phyloP scores from a whole-genome alignment of 2,329 filamentous ascomycete genomes.

The Graphiopsis chlorocephala region DNA sequence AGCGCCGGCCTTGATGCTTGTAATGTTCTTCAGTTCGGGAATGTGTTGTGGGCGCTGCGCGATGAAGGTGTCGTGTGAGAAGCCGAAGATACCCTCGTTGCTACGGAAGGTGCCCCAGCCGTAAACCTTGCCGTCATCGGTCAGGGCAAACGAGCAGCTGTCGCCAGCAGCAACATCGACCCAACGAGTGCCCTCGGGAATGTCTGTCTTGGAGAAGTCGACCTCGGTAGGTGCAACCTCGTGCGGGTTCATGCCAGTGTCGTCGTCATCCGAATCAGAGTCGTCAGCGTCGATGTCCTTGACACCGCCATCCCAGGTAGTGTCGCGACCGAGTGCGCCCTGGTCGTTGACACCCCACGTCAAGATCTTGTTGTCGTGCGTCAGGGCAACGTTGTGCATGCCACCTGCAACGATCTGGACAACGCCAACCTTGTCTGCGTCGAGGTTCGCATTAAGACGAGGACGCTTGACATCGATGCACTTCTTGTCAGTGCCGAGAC shows the following conservation, averaged over 20 bases:
- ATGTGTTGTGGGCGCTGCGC: conserved; percentile 56
- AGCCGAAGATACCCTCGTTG: conserved; percentile 65
- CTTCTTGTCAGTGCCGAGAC: conserved; percentile 66
- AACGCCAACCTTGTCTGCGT: conserved; percentile 58
- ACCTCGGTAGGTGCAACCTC: conserved; percentile 62
- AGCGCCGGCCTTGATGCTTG: conserved; percentile 61
- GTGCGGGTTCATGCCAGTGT: conserved; percentile 66
- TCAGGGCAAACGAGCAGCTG: conserved; percentile 73
- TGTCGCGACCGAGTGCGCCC: conserved; percentile 74
- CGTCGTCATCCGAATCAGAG: conserved; percentile 54
- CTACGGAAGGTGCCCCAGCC: conserved; percentile 81
- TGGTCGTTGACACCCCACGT: conserved; percentile 90
- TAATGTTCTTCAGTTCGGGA: conserved; percentile 64
- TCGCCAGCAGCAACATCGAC: conserved; percentile 69
- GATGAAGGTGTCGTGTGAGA: conserved; percentile 53
- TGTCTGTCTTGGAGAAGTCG: conserved; percentile 31
- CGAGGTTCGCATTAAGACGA: conserved; percentile 62
- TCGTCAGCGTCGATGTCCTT: conserved; percentile 54
- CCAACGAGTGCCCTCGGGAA: conserved; percentile 60
- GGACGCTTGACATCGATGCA: conserved; percentile 72
- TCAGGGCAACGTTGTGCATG: conserved; percentile 77
- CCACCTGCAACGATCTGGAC: conserved; percentile 76
- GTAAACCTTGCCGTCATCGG: conserved; percentile 71
- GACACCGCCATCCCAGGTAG: conserved; percentile 63
- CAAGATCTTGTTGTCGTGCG: conserved; percentile 75